Base-by-base conservation (phyloP, 352 stramenopile genomes). In the Phytophthora foliorum region DNA sequence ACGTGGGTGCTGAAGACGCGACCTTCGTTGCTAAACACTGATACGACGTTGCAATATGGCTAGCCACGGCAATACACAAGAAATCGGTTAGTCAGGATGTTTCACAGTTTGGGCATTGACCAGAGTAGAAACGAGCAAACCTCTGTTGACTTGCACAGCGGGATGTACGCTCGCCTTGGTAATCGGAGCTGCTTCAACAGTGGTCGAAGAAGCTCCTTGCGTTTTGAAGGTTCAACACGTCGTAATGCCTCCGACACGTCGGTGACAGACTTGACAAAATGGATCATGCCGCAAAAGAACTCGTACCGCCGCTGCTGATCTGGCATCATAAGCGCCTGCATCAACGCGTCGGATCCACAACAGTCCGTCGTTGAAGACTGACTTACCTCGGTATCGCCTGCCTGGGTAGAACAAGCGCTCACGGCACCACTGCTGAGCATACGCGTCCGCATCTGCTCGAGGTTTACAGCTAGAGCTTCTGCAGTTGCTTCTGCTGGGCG, bases 1-100 rank as follows among this genome's bases (percentile, higher is more conserved):
- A 91, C 82, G 22, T 91, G 81, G n/a, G 88, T 95, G 57, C 71
- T 93, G 74, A 95, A 95, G 38, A 94, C 86, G 9, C 81, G 84
- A 14, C 86, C 88, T 79, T 95, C 88, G 7, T 72, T 73, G 7
- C 67, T 75, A 58, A 87, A 86, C 10, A 93, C 70, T 6, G 82
- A 77, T 9, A 76, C 61, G 16, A 95, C 80, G 27, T 80, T 86
- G 61, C 82, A 90, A 59, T 88, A 95, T 0, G 74, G 64, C 83
- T 92, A 66, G 52, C 4, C 11, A 24, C 29, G 17, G 4, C 11
- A 53, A 42, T 19, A 29, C 8, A 8, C 7, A 38, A 54, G 41
- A 50, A 45, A 38, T 36, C 9, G 24, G 16, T 50, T 6, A 36
- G 49, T 48, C 21, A 14, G 6, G 39, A 39, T 42, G 19, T 8